Evolutionary conservation across 2,329 filamentous ascomycete genomes (phyloP), one percentile per base, ranked within the genome.

Genomic region (Dissoconium aciculare): DNA sequence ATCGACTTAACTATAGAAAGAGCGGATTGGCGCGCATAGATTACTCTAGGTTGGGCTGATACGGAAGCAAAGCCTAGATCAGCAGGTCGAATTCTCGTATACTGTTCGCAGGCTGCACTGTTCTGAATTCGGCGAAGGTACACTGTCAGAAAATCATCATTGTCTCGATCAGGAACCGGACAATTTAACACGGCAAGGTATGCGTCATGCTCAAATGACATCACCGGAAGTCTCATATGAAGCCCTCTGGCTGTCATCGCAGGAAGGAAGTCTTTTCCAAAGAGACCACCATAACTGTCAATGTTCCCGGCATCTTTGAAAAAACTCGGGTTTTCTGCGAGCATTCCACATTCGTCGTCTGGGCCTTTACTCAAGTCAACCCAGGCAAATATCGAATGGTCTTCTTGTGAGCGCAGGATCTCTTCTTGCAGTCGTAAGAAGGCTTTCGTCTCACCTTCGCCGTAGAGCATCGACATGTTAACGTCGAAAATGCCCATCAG

Each of bases 401-500:
- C 19, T 23, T 23, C 19, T 23, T n/a, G 8, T 23, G 19, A 8
- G 8, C 19, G 19, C 6, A 38, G 25, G 6, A 38, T 38, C 23
- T 36, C 35, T 5, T 26, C 15, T 21, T 40, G 35, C 8, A 38
- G 27, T 27, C 33, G 17, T 11, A 36, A 17, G 31, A 40, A 40
- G 11, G 38, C 31, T 15, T 28, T 38, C 11, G 11, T 11, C n/a
- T 17, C 19, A 9, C 37, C 35, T 32, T 40, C 38, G 15, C 38
- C 36, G 17, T 40, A 38, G 2, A 40, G 31, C 4, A 40, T 25
- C 9, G 38, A 32, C 33, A 64, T 60, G 15, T 57, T 52, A 16
- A 64, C 47, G 1, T 46, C 46, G 15, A 64, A 64, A 0, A 64
- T 46, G 0, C 61, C 61, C 3, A 64, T 34, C 0, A 66, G 43